Percentiles rank a stretch among this genome's conserved stretches.
Conservation (phyloP, 2,329 filamentous ascomycete genomes). For the Alternaria gansuensis region DNA sequence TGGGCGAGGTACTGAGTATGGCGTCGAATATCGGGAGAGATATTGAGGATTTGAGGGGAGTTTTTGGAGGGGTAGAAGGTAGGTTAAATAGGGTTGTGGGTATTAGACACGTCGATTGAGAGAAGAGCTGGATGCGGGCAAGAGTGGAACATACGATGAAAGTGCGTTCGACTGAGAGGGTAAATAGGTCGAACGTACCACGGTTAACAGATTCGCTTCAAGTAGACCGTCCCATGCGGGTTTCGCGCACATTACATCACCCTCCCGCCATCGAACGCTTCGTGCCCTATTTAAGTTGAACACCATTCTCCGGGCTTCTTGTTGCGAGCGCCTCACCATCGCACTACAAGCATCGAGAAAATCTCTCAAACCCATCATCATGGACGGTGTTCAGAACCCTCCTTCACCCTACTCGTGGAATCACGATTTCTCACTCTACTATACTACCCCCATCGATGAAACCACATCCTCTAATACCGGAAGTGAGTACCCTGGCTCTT, state of each 20-base stretch:
- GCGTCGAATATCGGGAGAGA: slow-evolving; percentile 33
- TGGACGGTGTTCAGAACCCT: background rate
- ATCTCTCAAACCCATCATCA: background rate
- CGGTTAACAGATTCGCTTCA: background rate
- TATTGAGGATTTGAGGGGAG: slow-evolving; percentile 28
- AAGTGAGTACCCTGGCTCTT: background rate
- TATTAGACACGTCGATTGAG: slow-evolving; percentile 33
- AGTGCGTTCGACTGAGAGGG: background rate
- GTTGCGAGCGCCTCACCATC: background rate
- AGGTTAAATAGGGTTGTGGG: slow-evolving; percentile 37
- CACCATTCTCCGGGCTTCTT: background rate
- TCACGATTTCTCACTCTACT: background rate
- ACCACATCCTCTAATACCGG: background rate
- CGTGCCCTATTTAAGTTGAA: background rate
- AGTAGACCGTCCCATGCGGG: background rate
- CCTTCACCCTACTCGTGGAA: background rate
- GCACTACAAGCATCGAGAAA: background rate
- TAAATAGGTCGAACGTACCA: background rate
- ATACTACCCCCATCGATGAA: background rate
- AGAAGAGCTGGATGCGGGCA: background rate
- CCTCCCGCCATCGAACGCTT: background rate
- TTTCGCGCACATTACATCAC: slow-evolving; percentile 1
- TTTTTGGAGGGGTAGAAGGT: slow-evolving; percentile 23
- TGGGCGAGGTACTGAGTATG: slow-evolving; percentile 35
- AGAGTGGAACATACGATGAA: background rate